These are phyloP conservation scores for Mortierella sp. DNA, from an alignment of 371 early-diverging fungal genomes.

Conservation along the genomic window DNA sequence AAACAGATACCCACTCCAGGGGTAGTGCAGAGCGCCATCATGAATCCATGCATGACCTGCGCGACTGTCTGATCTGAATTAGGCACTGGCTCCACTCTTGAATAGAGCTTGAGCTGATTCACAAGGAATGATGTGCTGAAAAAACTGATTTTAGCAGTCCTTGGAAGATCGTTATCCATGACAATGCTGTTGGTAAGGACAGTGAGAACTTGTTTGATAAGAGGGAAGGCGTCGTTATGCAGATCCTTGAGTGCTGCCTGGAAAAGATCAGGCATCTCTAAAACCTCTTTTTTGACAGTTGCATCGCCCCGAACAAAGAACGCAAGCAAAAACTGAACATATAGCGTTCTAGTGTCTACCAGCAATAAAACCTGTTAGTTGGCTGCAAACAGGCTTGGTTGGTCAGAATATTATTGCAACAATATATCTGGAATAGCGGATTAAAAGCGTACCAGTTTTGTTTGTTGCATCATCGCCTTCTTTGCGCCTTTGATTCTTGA, in stretches of 20 bases:
- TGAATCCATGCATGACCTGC: conserved; percentile 76
- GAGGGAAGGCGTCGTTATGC: conserved; percentile 71
- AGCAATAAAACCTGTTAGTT: conserved; percentile 41
- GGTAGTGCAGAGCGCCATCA: conserved; percentile 78
- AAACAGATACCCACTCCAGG: conserved; percentile 86
- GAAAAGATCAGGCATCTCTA: conserved; percentile 78
- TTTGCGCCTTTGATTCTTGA: conserved; percentile 44
- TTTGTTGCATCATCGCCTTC: conserved; percentile 34
- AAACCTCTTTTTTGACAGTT: conserved; percentile 72
- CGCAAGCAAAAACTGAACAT: conserved; percentile 81
- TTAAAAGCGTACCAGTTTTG: conserved; percentile 27
- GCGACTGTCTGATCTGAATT: conserved; percentile 66
- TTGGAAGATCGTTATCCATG: conserved; percentile 71
- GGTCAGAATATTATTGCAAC: not conserved
- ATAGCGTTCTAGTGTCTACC: conserved; percentile 69
- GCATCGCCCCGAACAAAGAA: conserved; percentile 81
- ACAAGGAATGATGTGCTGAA: conserved; percentile 80
- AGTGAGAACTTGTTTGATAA: conserved; percentile 72
- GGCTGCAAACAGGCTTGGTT: not conserved
- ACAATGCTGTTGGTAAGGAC: conserved; percentile 71
- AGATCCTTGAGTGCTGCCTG: conserved; percentile 75
- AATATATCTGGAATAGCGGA: not conserved
- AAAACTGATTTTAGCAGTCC: conserved; percentile 69
- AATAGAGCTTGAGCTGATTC: conserved; percentile 70
- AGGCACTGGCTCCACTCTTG: conserved; percentile 62